These are phyloP conservation scores for Taphrina populina DNA, from an alignment of 1,139 yeast genomes.

Conservation along the genomic window DNA sequence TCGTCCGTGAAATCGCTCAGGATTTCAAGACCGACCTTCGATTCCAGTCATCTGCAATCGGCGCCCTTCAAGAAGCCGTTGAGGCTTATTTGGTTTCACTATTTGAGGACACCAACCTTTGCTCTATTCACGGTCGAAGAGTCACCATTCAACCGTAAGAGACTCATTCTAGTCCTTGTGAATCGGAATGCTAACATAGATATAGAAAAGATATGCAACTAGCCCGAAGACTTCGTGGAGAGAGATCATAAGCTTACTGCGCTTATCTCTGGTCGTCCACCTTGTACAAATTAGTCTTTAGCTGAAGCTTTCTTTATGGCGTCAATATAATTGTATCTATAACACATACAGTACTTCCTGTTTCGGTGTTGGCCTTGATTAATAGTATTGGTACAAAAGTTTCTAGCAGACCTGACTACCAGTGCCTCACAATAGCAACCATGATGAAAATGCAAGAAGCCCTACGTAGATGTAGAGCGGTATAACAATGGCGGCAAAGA, in stretches of 20 bases:
- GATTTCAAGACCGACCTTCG: slow-evolving; percentile 97
- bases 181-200: background rate
- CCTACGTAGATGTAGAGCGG: no score
- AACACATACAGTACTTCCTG: background rate
- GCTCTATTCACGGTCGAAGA: slow-evolving; percentile 99
- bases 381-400: no score
- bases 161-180: background rate
- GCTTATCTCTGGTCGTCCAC: background rate
- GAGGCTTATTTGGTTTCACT: slow-evolving; percentile 92
- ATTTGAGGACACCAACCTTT: slow-evolving; percentile 91
- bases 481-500: no score
- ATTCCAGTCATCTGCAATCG: slow-evolving; percentile 98
- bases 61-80: slow-evolving; percentile 98
- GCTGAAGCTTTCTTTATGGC: slow-evolving; percentile 15
- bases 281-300: slow-evolving; percentile 16
- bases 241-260: slow-evolving; percentile 39
- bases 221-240: slow-evolving; percentile 99
- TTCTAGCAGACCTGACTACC: no score
- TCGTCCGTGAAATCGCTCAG: slow-evolving; percentile 96
- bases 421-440: no score
- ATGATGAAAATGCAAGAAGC: no score
- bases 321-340: slow-evolving; percentile 1
- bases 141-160: slow-evolving; percentile 82
- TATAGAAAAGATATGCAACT: slow-evolving; percentile 92
- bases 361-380: background rate